phyloP scores from a whole-genome alignment of 495 filamentous ascomycete genomes.

The Penicillium canariense region DNA sequence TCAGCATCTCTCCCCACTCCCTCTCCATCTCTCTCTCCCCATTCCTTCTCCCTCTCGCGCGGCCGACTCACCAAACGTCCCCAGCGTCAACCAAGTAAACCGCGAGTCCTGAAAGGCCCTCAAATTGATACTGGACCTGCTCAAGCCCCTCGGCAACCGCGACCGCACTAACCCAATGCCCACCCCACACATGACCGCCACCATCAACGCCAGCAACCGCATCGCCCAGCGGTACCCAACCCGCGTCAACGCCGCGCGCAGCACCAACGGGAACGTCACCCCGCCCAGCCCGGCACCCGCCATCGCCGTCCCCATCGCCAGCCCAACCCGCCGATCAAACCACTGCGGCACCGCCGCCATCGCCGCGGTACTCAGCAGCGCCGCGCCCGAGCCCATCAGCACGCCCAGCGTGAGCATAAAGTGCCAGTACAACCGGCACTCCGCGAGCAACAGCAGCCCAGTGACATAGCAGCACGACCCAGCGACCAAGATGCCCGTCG shows the following conservation, averaged over 20 bases:
- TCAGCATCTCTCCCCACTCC: slow-evolving; percentile 22
- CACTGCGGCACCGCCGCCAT: slow-evolving; percentile 41
- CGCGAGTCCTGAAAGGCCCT: slow-evolving; percentile 52
- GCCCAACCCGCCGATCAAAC: slow-evolving; percentile 36
- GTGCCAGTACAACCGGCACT: slow-evolving; percentile 60
- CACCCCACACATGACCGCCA: slow-evolving; percentile 47
- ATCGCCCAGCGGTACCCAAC: slow-evolving; percentile 62
- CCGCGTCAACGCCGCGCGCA: slow-evolving; percentile 49
- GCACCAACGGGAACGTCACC: slow-evolving; percentile 58
- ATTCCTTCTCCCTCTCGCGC: not conserved
- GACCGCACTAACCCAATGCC: slow-evolving; percentile 42
- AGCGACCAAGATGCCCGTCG: slow-evolving; percentile 49
- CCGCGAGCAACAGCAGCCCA: slow-evolving; percentile 53
- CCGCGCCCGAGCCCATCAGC: slow-evolving; percentile 54
- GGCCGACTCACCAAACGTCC: slow-evolving; percentile 33
- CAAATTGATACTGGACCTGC: slow-evolving; percentile 51
- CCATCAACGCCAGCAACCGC: slow-evolving; percentile 57
- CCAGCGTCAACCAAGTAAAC: slow-evolving; percentile 39
- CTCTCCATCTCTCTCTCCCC: too few species aligned
- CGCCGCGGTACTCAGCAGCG: slow-evolving; percentile 55
- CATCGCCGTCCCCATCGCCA: slow-evolving; percentile 41
- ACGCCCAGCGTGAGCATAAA: slow-evolving; percentile 63
- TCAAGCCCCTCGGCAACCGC: slow-evolving; percentile 31
- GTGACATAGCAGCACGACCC: slow-evolving; percentile 51
- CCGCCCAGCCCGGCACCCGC: slow-evolving; percentile 50